Conservation (phyloP, 2,329 filamentous ascomycete species). For the Sordariomycetes sp. region DNA sequence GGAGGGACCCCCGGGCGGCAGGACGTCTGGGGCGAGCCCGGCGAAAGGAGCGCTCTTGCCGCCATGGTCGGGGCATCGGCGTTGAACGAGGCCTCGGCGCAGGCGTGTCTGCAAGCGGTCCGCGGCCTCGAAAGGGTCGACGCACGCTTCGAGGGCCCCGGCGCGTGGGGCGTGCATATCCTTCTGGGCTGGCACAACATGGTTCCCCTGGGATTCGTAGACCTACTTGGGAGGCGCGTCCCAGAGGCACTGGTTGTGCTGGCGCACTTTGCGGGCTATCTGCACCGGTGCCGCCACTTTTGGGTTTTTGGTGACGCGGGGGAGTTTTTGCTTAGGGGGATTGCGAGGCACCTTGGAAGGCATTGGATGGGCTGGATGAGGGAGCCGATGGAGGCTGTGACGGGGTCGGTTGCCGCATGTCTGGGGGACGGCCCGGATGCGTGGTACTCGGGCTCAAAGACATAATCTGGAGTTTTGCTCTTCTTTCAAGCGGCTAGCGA, state of each 20-base stretch:
- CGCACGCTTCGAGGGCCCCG: neutral
- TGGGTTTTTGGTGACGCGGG: constrained; percentile 21
- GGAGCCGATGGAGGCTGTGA: neutral
- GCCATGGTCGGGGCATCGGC: neutral
- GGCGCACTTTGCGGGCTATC: constrained; percentile 25
- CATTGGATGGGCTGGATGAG: constrained; percentile 17
- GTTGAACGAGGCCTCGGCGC: neutral
- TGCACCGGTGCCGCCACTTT: constrained; percentile 19
- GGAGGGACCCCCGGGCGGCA: neutral
- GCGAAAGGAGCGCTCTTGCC: neutral
- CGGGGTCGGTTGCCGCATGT: neutral
- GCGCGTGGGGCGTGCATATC: neutral
- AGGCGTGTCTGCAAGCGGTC: neutral
- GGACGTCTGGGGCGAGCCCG: neutral
- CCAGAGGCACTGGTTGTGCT: constrained; percentile 25
- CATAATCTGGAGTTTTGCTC: too few species aligned
- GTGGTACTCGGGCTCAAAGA: too few species aligned
- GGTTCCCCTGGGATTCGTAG: constrained; percentile 14
- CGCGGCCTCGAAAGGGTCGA: neutral
- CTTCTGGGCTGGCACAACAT: neutral
- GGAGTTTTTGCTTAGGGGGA: constrained; percentile 12
- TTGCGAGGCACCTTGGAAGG: constrained; percentile 14
- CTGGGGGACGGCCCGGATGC: too few species aligned
- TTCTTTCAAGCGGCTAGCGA: too few species aligned
- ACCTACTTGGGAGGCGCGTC: constrained; percentile 17